Percentiles rank a stretch among this genome's conserved stretches.
These are phyloP conservation scores for Yamadazyma takamatsuzukensis DNA, from an alignment of 805 yeast genomes.

Conservation along the genomic window DNA sequence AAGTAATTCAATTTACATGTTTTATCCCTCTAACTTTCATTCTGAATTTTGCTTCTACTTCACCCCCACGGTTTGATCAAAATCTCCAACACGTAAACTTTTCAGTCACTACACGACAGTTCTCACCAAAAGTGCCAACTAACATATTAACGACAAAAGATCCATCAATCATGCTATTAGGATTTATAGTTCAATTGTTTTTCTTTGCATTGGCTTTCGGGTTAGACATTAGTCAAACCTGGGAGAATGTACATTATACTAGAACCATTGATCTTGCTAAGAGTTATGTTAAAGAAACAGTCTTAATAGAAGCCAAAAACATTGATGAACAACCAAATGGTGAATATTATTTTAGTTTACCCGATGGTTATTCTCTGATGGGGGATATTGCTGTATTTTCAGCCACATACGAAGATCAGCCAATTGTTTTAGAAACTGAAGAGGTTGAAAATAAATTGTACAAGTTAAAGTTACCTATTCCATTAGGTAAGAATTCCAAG, in stretches of 20 bases:
- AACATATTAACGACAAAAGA: too few relatives aligned
- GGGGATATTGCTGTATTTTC: conserved; percentile 42
- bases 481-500: conserved; percentile 61
- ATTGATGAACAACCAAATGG: conserved; percentile 48
- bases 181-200: too few relatives aligned
- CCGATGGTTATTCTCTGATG: conserved; percentile 45
- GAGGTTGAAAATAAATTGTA: conserved; percentile 15
- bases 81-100: too few relatives aligned
- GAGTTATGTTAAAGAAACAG: conserved; percentile 62
- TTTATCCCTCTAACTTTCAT: too few relatives aligned
- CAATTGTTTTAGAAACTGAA: conserved; percentile 6
- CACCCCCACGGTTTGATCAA: too few relatives aligned
- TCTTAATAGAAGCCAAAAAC: conserved; percentile 57
- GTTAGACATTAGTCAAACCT: conserved; percentile 18
- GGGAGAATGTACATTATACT: conserved; percentile 57
- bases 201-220: too few relatives aligned
- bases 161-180: too few relatives aligned
- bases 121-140: too few relatives aligned
- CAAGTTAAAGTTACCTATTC: conserved; percentile 51
- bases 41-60: too few relatives aligned
- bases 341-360: conserved; percentile 55
- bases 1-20: too few relatives aligned
- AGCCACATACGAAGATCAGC: conserved; percentile 25
- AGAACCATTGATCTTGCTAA: conserved; percentile 63
- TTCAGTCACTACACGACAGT: too few relatives aligned